Percentiles rank a stretch among this genome's conserved stretches.
Evolutionary conservation across 495 filamentous ascomycete species (phyloP).

Genomic region (Aspergillus hancockii): DNA sequence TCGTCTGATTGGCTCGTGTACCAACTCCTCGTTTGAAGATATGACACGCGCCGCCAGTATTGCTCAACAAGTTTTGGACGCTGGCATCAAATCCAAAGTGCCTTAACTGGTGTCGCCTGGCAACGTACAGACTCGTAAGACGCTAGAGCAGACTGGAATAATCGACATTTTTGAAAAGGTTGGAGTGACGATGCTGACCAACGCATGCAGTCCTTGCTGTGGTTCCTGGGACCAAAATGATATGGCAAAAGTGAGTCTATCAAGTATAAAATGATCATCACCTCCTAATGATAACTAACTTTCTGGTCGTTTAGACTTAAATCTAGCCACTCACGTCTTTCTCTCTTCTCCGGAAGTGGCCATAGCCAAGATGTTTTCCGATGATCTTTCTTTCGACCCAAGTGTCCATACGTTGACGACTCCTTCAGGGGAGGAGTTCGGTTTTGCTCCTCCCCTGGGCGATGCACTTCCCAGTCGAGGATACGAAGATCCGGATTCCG

Average conservation of each 20-base stretch:
- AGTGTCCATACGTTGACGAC: constrained; percentile 90
- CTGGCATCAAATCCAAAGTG: constrained; percentile 71
- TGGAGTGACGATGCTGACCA: constrained; percentile 79
- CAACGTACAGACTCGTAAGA: constrained; percentile 85
- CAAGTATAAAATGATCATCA: constrained; percentile 76
- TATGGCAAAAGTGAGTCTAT: constrained; percentile 71
- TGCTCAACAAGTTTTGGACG: constrained; percentile 77
- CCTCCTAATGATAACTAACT: constrained; percentile 90
- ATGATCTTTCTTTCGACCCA: constrained; percentile 60
- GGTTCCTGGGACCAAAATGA: constrained; percentile 80
- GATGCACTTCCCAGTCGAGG: constrained; percentile 84
- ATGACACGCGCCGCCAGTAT: constrained; percentile 84
- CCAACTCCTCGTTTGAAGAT: constrained; percentile 91
- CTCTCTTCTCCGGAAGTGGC: constrained; percentile 18
- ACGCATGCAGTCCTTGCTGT: constrained; percentile 72
- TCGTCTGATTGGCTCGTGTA: constrained; percentile 71
- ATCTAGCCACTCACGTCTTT: constrained; percentile 46
- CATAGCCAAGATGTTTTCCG: constrained; percentile 17
- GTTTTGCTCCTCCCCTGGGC: constrained; percentile 75
- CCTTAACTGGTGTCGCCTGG: constrained; percentile 81
- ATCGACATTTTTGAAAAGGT: constrained; percentile 82
- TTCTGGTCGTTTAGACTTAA: constrained; percentile 86
- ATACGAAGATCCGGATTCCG: constrained; percentile 91
- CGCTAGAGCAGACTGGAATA: constrained; percentile 79
- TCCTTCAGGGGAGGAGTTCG: constrained; percentile 97